Evolutionary conservation across 2,329 filamentous ascomycete species (phyloP).

Genomic region (Ascochyta clinopodiicola): DNA sequence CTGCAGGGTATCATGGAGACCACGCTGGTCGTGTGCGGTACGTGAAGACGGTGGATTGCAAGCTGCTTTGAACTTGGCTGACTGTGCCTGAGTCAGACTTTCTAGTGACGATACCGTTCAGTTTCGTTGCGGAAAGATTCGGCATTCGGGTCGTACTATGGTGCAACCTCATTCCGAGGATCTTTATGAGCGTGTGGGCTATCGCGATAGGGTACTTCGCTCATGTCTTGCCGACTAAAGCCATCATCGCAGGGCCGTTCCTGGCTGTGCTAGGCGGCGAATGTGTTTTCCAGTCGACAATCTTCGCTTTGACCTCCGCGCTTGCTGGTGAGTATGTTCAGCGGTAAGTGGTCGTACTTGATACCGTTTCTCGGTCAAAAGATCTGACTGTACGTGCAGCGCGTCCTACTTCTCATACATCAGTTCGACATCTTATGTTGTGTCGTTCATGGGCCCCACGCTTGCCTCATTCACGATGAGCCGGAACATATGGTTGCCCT

Average conservation of each 20-base stretch:
- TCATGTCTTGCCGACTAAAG: conserved; percentile 35
- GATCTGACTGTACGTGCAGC: conserved; percentile 28
- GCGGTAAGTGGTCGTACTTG: conserved; percentile 23
- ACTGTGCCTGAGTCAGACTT: conserved; percentile 33
- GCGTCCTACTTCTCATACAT: conserved; percentile 48
- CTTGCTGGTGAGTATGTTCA: conserved; percentile 42
- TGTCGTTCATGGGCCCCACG: conserved; percentile 44
- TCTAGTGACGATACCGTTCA: conserved; percentile 45
- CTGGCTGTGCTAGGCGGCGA: conserved; percentile 44
- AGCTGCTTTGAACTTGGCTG: conserved; percentile 10
- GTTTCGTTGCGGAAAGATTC: conserved; percentile 41
- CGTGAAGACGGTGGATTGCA: conserved; percentile 12
- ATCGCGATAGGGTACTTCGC: conserved; percentile 39
- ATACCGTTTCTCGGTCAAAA: too few relatives aligned
- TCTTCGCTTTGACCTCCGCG: conserved; percentile 44
- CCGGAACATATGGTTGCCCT: conserved; percentile 45
- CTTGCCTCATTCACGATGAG: conserved; percentile 46
- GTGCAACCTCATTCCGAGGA: conserved; percentile 42
- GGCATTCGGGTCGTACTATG: conserved; percentile 39
- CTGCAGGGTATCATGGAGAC: conserved; percentile 57
- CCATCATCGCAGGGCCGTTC: conserved; percentile 42
- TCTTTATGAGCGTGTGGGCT: conserved; percentile 41
- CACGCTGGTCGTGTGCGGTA: conserved; percentile 45
- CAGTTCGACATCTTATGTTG: conserved; percentile 43
- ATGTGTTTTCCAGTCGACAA: conserved; percentile 46